Percentiles rank a stretch among this genome's conserved stretches.
phyloP scores from a whole-genome alignment of 176 grass and related monocot species.

The Pharus latifolius region DNA sequence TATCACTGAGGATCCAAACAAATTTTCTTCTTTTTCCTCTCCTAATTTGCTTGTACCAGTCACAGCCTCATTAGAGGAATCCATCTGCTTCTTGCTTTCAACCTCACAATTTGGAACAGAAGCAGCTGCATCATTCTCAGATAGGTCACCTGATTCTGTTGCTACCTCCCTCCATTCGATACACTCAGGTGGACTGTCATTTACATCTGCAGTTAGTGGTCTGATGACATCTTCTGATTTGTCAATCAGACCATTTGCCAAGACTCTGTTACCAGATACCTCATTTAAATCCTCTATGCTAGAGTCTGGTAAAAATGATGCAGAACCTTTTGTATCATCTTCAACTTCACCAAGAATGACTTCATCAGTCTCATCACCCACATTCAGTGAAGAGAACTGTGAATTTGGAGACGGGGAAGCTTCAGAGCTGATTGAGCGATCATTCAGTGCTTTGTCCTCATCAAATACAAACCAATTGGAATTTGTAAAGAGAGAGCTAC shows the following conservation, averaged over 20 bases:
- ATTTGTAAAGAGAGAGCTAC: slow-evolving; percentile 78
- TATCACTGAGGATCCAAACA: not conserved
- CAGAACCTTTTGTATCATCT: slow-evolving; percentile 18
- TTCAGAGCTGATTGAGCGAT: slow-evolving; percentile 8
- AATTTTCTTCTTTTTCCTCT: slow-evolving; percentile 11
- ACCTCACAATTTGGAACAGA: not conserved
- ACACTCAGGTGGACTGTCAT: slow-evolving; percentile 27
- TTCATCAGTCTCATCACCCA: slow-evolving; percentile 27
- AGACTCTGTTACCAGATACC: not conserved
- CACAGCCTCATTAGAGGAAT: not conserved
- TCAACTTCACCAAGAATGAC: slow-evolving; percentile 27
- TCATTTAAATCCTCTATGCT: slow-evolving; percentile 13
- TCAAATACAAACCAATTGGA: slow-evolving; percentile 97
- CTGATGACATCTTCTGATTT: slow-evolving; percentile 29
- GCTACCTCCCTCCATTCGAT: slow-evolving; percentile 37
- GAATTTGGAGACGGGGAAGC: slow-evolving; percentile 47
- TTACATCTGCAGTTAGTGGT: slow-evolving; percentile 36
- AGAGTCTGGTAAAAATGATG: not conserved
- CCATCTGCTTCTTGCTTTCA: slow-evolving; percentile 12
- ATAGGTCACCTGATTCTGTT: slow-evolving; percentile 9
- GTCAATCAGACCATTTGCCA: slow-evolving; percentile 8
- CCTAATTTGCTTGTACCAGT: not conserved
- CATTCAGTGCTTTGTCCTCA: slow-evolving; percentile 41
- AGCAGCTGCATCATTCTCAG: slow-evolving; percentile 8
- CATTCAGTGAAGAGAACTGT: slow-evolving; percentile 17